Evolutionary conservation across 495 filamentous ascomycete genomes (phyloP).

Genomic region (Viridothelium virens): DNA sequence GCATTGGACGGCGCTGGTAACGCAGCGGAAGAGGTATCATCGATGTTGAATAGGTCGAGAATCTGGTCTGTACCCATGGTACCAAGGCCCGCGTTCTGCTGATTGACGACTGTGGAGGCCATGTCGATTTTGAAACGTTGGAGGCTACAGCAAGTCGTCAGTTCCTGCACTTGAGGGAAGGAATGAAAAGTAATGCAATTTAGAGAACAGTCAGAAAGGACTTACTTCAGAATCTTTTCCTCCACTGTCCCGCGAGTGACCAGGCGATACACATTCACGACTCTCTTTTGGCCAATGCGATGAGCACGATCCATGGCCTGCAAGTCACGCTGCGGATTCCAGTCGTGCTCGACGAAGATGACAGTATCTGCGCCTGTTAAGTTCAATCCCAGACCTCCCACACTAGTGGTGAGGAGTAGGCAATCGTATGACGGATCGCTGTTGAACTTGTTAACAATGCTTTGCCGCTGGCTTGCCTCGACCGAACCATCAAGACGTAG

Average conservation of each 20-base stretch:
- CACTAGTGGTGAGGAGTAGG: conserved; percentile 83
- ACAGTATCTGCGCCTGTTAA: conserved; percentile 96
- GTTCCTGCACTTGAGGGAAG: neutral
- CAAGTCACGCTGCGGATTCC: conserved; percentile 98
- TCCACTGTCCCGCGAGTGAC: conserved; percentile 92
- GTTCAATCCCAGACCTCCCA: conserved; percentile 91
- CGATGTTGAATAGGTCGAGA: conserved; percentile 89
- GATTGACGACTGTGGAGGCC: conserved; percentile 94
- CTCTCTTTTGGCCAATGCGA: conserved; percentile 98
- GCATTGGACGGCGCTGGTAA: conserved; percentile 55
- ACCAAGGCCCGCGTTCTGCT: conserved; percentile 90
- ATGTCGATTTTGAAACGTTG: conserved; percentile 99
- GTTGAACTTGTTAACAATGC: conserved; percentile 98
- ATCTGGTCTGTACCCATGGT: conserved; percentile 99
- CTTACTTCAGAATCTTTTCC: conserved; percentile 92
- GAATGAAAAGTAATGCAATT: conserved; percentile 9
- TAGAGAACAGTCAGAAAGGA: conserved; percentile 15
- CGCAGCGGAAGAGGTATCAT: conserved; percentile 46
- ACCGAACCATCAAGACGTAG: conserved; percentile 87
- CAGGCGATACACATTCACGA: conserved; percentile 97
- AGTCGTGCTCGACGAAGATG: conserved; percentile 98
- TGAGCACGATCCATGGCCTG: conserved; percentile 99
- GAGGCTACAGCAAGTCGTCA: conserved; percentile 47
- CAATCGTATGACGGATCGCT: conserved; percentile 92
- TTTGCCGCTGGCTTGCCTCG: conserved; percentile 81